Base-by-base conservation (phyloP, 2,329 filamentous ascomycete species). In the Dissoconium aciculare region DNA sequence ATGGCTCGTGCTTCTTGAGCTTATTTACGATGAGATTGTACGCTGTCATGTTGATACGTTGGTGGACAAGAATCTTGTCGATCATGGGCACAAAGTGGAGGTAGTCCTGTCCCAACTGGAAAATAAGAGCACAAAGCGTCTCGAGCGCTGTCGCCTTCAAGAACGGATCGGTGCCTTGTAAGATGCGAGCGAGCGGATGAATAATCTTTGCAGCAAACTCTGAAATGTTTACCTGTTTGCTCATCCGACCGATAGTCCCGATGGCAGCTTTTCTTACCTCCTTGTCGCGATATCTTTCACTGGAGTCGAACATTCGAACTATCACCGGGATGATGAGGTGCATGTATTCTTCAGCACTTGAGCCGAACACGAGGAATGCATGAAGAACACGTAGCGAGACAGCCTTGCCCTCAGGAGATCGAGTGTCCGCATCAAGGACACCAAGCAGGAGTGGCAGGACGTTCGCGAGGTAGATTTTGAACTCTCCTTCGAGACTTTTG, bases 321-420 rank as follows among this genome's bases (percentile, higher is more conserved):
- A 98, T 84, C 19, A 92, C 83, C 0, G 89, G 89, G 30, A 98
- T 82, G 43, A 99, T 95, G 31, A 98, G 66, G 53, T 98, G 89
- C 89, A 98, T 98, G 54, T 98, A 98, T 53, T 98, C 89, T 53
- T 98, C 89, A 8, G 80, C 81, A 49, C 85, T 95, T 0, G 85
- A 78, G 1, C 91, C 91, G 52, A 98, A 98, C 1, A 98, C 81
- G 15, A 98, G 62, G 55, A 99, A 93, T 0, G 87, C 85, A 51
- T 95, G 89, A 14, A 99, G 64, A 3, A 98, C 85, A 44, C 78
- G 78, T 17, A 45, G 44, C 27, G 46, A 47, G 5, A 49, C 50
- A 23, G 45, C 38, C 21, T 41, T 40, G 4, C 46, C 45, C 11
- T 45, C 39, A 52, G 94, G 84, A 0, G 85, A 92, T 1, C 78